Percentiles rank a stretch among this genome's conserved stretches.
Conservation (phyloP, 768 basidiomycete genomes). For the Mycena leptocephala region DNA sequence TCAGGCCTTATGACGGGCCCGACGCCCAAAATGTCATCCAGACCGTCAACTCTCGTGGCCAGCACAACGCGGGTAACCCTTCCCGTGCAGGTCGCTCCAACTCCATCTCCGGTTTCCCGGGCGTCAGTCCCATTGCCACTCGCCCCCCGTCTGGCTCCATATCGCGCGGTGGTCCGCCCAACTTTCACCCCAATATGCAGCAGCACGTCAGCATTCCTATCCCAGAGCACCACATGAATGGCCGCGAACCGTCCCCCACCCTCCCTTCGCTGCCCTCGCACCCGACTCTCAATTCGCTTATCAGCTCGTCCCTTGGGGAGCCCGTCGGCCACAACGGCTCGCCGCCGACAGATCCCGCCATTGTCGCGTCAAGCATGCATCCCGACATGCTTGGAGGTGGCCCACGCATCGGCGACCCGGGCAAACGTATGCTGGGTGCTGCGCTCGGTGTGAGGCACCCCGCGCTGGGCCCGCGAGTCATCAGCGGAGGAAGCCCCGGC, state of each 20-base stretch:
- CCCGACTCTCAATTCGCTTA: constrained; percentile 89
- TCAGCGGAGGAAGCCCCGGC: constrained; percentile 60
- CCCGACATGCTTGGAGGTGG: constrained; percentile 61
- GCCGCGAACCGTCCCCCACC: constrained; percentile 85
- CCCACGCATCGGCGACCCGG: constrained; percentile 91
- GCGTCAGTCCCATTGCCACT: constrained; percentile 56
- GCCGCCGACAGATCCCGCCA: constrained; percentile 77
- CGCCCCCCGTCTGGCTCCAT: constrained; percentile 50
- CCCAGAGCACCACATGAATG: constrained; percentile 64
- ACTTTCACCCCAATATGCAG: constrained; percentile 54
- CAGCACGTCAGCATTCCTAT: constrained; percentile 56
- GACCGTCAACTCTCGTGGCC: constrained; percentile 83
- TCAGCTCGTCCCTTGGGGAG: constrained; percentile 79
- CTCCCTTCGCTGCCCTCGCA: constrained; percentile 87
- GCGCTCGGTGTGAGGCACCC: constrained; percentile 91
- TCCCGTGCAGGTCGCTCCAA: constrained; percentile 80
- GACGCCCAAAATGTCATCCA: constrained; percentile 93
- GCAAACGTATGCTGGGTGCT: constrained; percentile 91
- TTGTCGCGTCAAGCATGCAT: constrained; percentile 72
- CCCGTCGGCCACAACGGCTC: constrained; percentile 61
- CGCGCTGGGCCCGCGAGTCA: constrained; percentile 73
- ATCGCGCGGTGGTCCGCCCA: constrained; percentile 51
- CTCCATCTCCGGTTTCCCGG: constrained; percentile 77
- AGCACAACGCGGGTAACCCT: constrained; percentile 72
- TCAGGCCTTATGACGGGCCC: constrained; percentile 94